A percentile compares a stretch with the other conserved stretches of the same genome.
Evolutionary conservation across 768 basidiomycete species (phyloP).

Genomic region (Psilocybe subaeruginosa): DNA sequence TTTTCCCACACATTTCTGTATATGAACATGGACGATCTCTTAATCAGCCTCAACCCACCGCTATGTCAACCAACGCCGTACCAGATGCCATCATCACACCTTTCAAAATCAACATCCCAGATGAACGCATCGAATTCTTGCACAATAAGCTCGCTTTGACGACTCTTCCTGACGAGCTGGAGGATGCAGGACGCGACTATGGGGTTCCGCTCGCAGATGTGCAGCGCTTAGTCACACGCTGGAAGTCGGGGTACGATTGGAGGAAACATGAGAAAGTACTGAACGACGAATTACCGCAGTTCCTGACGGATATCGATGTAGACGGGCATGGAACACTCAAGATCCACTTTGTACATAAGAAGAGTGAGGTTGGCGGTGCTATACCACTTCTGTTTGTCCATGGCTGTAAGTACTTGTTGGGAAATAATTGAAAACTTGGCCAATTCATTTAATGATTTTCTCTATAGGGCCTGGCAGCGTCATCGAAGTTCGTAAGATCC

Average conservation of each 20-base stretch:
- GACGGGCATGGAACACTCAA: conserved; percentile 44
- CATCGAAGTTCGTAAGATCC: conserved; percentile 56
- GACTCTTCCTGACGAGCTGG: conserved; percentile 59
- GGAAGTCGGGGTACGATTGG: conserved; percentile 63
- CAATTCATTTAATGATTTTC: background rate
- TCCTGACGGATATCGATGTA: conserved; percentile 53
- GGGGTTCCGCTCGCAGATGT: conserved; percentile 55
- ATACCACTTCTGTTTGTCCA: conserved; percentile 65
- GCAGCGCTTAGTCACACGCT: conserved; percentile 47
- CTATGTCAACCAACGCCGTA: background rate
- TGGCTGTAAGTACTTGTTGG: conserved; percentile 39
- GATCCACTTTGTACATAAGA: conserved; percentile 63
- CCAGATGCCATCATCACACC: conserved; percentile 15
- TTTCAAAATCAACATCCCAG: conserved; percentile 53
- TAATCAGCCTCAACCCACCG: background rate
- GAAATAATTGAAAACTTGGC: too few relatives aligned
- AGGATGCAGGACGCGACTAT: conserved; percentile 54
- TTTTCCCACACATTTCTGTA: background rate
- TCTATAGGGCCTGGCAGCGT: conserved; percentile 33
- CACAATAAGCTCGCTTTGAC: conserved; percentile 48
- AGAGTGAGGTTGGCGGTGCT: conserved; percentile 42
- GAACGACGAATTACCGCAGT: conserved; percentile 58
- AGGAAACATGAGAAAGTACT: conserved; percentile 49
- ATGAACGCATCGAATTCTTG: conserved; percentile 41
- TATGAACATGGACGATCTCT: background rate